Base-by-base conservation (phyloP, 2,329 filamentous ascomycete species). In the Cucurbitaria berberidis region DNA sequence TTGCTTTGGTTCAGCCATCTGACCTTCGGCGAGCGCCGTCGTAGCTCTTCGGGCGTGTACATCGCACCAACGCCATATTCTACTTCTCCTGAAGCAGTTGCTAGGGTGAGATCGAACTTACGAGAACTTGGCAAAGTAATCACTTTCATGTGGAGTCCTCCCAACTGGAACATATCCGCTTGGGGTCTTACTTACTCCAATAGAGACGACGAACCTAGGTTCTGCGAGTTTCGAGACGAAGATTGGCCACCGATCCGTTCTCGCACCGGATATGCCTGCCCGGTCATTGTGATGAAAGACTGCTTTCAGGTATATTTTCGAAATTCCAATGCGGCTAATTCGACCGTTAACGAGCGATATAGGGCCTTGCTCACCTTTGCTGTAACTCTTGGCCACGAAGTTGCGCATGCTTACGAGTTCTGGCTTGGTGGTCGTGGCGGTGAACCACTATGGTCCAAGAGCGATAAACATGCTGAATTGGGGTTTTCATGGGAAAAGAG, bases 1-100 rank as follows among this genome's bases (percentile, higher is more conserved):
- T 43, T 69, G 9, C 29, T 47, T 18, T 67, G 61, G 62, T 67
- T 61, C 41, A 41, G 42, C n/a, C 60, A 65, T 35, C 19, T 63
- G 1, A 61, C 53, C 0, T 65, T 47, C 13, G 62, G 64, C 3
- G 16, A 51, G 8, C 49, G 38, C 2, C 49, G 47, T 11, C 39
- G 36, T 6, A 35, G 40, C 18, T 7, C 26, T 8, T 35, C 22
- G 7, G 42, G 38, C 1, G 45, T 24, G 0, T 64, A 62, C 16
- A 51, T 64, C 5, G 48, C 41, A 2, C 13, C 45, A 2, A 56
- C 39, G 1, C n/a, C 27, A 4, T 43, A 53, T 16, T 55, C 30
- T 3, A 18, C 2, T 0, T 61, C 39, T n/a, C 30, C 13, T 15
- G 42, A 22, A 8, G 45, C 48, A 15, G 18, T 51, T 16, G 18